A percentile compares a stretch with the other conserved stretches of the same genome.
Evolutionary conservation across 306 rosid genomes (phyloP).

Genomic region (Leucaena leucocephala): DNA sequence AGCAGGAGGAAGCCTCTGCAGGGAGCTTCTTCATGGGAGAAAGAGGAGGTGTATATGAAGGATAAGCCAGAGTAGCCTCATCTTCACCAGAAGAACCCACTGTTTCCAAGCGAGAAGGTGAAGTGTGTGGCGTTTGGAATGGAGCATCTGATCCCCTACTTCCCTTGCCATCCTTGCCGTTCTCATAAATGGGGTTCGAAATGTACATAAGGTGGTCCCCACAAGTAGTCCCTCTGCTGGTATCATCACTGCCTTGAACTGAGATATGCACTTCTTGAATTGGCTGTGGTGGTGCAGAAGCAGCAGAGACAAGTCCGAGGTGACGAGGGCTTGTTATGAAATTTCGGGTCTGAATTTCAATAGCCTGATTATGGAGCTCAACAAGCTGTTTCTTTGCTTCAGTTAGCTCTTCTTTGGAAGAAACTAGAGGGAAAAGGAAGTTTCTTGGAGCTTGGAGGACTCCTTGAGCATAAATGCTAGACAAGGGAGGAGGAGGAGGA

Average conservation of each 20-base stretch:
- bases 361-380: slow-evolving; percentile 52
- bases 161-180: slow-evolving; percentile 42
- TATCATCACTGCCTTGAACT: slow-evolving; percentile 5
- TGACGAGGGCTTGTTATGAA: slow-evolving; percentile 40
- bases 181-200: slow-evolving; percentile 77
- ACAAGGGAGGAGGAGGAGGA: slow-evolving; percentile 8
- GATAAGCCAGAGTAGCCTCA: slow-evolving; percentile 43
- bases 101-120: slow-evolving; percentile 68
- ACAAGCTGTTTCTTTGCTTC: slow-evolving; percentile 47
- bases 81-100: slow-evolving; percentile 59
- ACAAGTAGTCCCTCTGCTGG: background rate
- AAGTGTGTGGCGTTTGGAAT: slow-evolving; percentile 77
- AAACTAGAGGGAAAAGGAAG: slow-evolving; percentile 59
- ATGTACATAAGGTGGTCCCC: slow-evolving; percentile 69
- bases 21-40: slow-evolving; percentile 87
- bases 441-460: slow-evolving; percentile 77
- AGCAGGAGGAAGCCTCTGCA: slow-evolving; percentile 68
- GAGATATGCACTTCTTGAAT: slow-evolving; percentile 17
- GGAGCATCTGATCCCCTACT: slow-evolving; percentile 52
- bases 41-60: slow-evolving; percentile 63
- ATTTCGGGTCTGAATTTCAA: slow-evolving; percentile 55
- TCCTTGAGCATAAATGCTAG: slow-evolving; percentile 61
- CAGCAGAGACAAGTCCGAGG: slow-evolving; percentile 30
- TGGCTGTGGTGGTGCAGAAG: slow-evolving; percentile 45
- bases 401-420: slow-evolving; percentile 46